phyloP scores from a whole-genome alignment of 2,329 filamentous ascomycete genomes.

The Hawksworthiomyces lignivorus region DNA sequence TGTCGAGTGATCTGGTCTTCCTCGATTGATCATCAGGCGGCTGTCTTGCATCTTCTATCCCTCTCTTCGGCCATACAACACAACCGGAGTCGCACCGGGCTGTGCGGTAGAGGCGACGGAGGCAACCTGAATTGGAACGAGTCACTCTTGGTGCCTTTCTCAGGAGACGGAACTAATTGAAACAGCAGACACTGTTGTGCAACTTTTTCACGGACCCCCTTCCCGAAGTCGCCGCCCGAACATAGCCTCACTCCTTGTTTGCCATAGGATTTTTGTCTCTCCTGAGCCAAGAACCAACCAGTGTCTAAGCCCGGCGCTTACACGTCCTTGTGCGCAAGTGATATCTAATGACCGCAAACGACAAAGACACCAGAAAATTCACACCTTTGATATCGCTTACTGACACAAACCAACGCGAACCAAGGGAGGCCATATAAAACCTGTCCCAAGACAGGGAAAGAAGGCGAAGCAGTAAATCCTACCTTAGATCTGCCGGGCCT shows the following conservation, averaged over 20 bases:
- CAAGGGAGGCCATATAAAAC: background rate
- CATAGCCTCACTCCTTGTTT: slow-evolving; percentile 9
- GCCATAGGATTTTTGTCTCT: background rate
- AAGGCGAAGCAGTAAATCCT: slow-evolving; percentile 7
- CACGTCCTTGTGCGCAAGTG: background rate
- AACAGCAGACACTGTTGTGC: too few species aligned
- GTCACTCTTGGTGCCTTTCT: too few species aligned
- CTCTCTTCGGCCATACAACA: background rate
- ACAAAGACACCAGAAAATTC: background rate
- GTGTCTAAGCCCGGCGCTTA: slow-evolving; percentile 10
- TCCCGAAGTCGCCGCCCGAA: too few species aligned
- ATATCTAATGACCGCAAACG: background rate
- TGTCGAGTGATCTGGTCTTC: background rate
- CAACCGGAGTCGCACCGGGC: background rate
- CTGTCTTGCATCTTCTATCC: background rate
- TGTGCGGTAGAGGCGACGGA: slow-evolving; percentile 1
- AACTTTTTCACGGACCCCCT: too few species aligned
- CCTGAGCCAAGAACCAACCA: slow-evolving; percentile 7
- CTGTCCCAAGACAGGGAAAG: background rate
- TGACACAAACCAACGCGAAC: background rate
- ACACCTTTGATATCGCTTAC: background rate
- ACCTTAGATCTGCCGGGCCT: slow-evolving; percentile 3
- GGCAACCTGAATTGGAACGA: too few species aligned
- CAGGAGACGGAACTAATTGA: too few species aligned
- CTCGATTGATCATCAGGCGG: background rate